Base-by-base conservation (phyloP, 768 basidiomycete genomes). In the Phylloporus sp. region DNA sequence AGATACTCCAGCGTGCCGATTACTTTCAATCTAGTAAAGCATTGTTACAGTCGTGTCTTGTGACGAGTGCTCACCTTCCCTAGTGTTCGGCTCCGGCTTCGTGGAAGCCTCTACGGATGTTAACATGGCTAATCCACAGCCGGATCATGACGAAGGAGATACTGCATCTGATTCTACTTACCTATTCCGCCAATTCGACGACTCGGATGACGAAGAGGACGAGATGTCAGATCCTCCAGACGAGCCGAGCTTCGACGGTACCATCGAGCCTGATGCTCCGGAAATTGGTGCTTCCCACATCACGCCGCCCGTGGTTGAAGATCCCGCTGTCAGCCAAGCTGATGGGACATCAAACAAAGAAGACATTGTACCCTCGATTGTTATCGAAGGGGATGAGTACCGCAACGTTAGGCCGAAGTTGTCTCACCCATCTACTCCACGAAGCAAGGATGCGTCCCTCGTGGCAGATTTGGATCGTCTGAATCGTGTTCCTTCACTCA, bases 1-100 rank as follows among this genome's bases (percentile, higher is more conserved):
- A 74, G 56, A 58, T 93, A 34, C 71, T 93, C 7, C 70, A 74
- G 53, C 69, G 90, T 47, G 79, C 83, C 5, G 86, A 88, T 26
- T 91, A 92, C 62, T 92, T 92, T 55, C 71, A 81, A 46, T 78
- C 80, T 5, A 90, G 86, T 88, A 57, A 45, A 72, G 41, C 3
- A 6, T 0, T 36, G n/a, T 14, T 32, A 5, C 14, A 29, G 36
- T 18, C 22, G n/a, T 2, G 9, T 39, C 26, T 36, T 24, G 4
- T 9, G 5, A 24, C 9, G 11, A 27, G 18, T 17, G 8, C 34
- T 55, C 15, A 49, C 44, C 27, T 41, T 28, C 18, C 15, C 24
- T 35, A 89, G 86, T 89, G 87, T 87, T 89, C 57, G 69, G 69
- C 43, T 80, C 86, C 0, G 81, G 78, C 8, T 89, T 89, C 51